These are phyloP conservation scores for Oryza australiensis DNA, from an alignment of 176 grass and related monocot genomes.

Conservation along the genomic window DNA sequence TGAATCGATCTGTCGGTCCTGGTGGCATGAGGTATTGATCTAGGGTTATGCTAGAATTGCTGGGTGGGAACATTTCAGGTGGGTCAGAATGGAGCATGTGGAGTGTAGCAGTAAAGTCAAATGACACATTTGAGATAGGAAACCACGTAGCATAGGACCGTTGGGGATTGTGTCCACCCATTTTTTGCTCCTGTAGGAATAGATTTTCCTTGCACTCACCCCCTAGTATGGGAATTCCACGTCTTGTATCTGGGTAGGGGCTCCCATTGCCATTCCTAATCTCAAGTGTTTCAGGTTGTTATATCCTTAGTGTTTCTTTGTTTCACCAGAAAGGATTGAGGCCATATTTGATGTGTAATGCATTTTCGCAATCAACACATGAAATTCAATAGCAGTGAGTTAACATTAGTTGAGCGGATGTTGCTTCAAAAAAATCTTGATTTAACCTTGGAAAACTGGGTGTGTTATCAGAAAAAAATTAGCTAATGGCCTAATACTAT, in stretches of 20 bases:
- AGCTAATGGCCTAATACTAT: not conserved
- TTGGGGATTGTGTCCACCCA: not conserved
- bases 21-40: not conserved
- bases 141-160: no score
- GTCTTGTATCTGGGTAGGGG: not conserved
- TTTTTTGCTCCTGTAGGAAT: not conserved
- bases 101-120: not conserved
- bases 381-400: not conserved
- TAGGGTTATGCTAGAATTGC: no score
- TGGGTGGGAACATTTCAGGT: no score
- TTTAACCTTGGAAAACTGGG: slow-evolving; percentile 11
- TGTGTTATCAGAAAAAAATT: not conserved
- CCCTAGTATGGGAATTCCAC: not conserved
- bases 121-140: no score
- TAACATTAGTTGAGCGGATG: not conserved
- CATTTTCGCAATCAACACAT: not conserved
- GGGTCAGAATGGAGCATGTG: no score
- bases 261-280: not conserved
- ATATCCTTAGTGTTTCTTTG: not conserved
- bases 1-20: not conserved
- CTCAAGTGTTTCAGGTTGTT: not conserved
- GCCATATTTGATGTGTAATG: not conserved
- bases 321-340: not conserved
- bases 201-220: not conserved
- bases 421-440: not conserved